A percentile compares a stretch with the other conserved stretches of the same genome.
These are phyloP conservation scores for Nicotiana otophora DNA, from an alignment of 257 asterid species.

Conservation along the genomic window DNA sequence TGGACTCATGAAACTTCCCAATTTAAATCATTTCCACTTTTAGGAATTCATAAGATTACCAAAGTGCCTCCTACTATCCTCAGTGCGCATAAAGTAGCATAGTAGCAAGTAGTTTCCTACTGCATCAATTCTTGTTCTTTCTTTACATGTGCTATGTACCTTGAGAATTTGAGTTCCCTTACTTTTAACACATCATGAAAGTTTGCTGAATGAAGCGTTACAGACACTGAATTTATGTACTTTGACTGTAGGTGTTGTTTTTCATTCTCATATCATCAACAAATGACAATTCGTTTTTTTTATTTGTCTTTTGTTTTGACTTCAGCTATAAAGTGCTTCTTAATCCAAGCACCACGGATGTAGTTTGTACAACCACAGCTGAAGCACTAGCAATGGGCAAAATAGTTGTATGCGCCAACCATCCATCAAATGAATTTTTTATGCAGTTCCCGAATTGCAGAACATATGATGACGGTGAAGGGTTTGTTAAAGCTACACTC, in stretches of 20 bases:
- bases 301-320: neutral
- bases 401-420: slow-evolving; percentile 91
- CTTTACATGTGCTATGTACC: neutral
- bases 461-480: slow-evolving; percentile 54
- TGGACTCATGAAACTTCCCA: neutral
- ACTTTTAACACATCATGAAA: neutral
- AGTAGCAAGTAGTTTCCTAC: neutral
- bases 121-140: neutral
- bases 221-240: neutral
- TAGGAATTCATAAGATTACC: neutral
- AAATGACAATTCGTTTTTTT: neutral
- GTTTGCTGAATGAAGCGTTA: neutral
- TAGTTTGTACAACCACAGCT: slow-evolving; percentile 97
- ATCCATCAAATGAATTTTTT: slow-evolving; percentile 94
- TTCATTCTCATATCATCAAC: neutral
- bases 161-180: neutral
- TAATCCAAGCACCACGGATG: slow-evolving; percentile 98
- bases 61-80: neutral
- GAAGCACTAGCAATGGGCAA: slow-evolving; percentile 98
- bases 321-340: slow-evolving; percentile 88
- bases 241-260: neutral
- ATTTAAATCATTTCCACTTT: neutral
- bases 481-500: slow-evolving; percentile 65
- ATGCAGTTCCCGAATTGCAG: slow-evolving; percentile 94
- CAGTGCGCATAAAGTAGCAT: neutral